Conservation (phyloP, 2,329 filamentous ascomycete species). For the Fusarium sp. region DNA sequence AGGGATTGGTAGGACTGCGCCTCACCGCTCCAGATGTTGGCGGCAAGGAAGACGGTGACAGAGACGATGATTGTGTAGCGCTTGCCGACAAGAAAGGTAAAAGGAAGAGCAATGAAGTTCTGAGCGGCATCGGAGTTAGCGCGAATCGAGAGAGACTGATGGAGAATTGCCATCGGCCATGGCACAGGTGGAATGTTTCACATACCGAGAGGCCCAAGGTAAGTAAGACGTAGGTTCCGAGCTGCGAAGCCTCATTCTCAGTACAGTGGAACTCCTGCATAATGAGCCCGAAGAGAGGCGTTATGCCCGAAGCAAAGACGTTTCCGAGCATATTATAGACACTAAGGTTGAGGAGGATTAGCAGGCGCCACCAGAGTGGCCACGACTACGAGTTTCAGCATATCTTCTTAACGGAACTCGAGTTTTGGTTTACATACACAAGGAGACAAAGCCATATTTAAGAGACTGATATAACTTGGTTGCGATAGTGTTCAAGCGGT, state of each 20-base stretch:
- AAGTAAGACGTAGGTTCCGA: background rate
- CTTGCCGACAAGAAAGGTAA: background rate
- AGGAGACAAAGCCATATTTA: background rate
- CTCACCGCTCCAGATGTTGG: background rate
- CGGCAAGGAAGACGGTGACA: background rate
- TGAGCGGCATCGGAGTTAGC: background rate
- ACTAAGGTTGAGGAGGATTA: background rate
- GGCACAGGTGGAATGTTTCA: background rate
- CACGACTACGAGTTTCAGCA: background rate
- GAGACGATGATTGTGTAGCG: background rate
- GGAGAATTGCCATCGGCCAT: too few species aligned
- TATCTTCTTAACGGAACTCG: background rate
- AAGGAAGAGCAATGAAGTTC: background rate
- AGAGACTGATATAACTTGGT: too few species aligned
- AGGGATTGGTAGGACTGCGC: background rate
- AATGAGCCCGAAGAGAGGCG: slow-evolving; percentile 2
- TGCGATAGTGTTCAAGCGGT: too few species aligned
- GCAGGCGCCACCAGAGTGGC: slow-evolving; percentile 8
- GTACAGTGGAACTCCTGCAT: slow-evolving; percentile 3
- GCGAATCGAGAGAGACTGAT: too few species aligned
- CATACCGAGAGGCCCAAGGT: slow-evolving; percentile 8
- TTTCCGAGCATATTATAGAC: slow-evolving; percentile 8
- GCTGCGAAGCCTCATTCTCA: background rate
- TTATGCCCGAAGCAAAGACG: slow-evolving; percentile 1
- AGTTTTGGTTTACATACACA: background rate